Base-by-base conservation (phyloP, 2,329 filamentous ascomycete genomes). In the Trichoderma asperellum region DNA sequence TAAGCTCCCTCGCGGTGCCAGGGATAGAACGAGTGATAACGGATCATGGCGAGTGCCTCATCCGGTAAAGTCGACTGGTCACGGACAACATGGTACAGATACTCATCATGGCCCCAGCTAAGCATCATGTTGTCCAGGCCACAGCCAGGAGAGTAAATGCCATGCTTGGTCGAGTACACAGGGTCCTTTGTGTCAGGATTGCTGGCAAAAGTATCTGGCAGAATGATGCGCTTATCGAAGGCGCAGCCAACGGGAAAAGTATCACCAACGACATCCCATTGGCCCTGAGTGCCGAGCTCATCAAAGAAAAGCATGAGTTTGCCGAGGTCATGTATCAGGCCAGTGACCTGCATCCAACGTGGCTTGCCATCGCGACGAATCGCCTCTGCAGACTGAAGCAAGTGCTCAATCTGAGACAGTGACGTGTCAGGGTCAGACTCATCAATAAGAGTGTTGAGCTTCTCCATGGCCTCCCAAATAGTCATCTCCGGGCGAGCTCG, bases 251-350 rank as follows among this genome's bases (percentile, higher is more conserved):
- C 90, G 57, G 91, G 90, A 81, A 94, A 94, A 0, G 91, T 94
- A 80, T 94, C 92, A 69, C 94, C 94, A 32, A 97, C 94, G 3
- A 97, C 93, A 76, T 96, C 93, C 94, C 94, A 97, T 82, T 97
- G 94, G 63, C 93, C 93, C 75, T 91, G 83, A n/a, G 92, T 92
- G 70, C 76, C 76, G 61, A 81, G 78, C 67, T 80, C 79, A 71
- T 88, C 92, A 82, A 92, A 92, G 82, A 93, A 92, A 84, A 90
- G 92, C 72, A 93, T 87, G 12, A 94, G 86, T 81, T 94, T 94
- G 79, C 92, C 92, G 0, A 94, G 84, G 77, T 94, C 92, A 80
- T 94, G 92, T 78, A 94, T 90, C 29, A 94, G 84, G 7, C 91
- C 91, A 0, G 89, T 91, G 34, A 93, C 81, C 81, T 93, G 91